Evolutionary conservation across 1,284 basidiomycete genomes (phyloP), one percentile per base, ranked within the genome.

Genomic region (Albatrellus sp.): DNA sequence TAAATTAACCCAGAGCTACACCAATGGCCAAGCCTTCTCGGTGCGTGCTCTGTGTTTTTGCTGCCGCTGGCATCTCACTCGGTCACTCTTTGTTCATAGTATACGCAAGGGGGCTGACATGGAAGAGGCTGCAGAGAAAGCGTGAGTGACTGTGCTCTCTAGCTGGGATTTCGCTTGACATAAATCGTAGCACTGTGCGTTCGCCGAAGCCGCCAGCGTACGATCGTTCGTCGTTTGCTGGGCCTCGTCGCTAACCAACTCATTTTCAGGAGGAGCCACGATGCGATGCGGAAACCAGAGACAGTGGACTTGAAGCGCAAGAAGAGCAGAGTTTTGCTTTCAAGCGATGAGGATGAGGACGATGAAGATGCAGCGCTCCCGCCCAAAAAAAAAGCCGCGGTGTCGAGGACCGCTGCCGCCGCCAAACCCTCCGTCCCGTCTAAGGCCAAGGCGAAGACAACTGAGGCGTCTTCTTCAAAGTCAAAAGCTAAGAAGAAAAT

Each of bases 331-430:
- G 47, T 56, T 0, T 35, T 64, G 0, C 46, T 60, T 1, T 61
- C 58, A 0, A 62, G 60, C 49, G 62, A 64, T 37, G 60, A n/a
- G n/a, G n/a, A 63, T 5, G 62, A 63, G 2, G 58, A 64, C 30
- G 60, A 62, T 8, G 60, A 61, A 1, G 57, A 62, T 14, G 54
- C 54, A 2, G 46, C 30, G 5, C 43, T 53, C 2, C 66, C 67
- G 5, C 64, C 68, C 0, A 68, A 63, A 57, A 73, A 73, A 60
- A 72, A 70, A 50, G 42, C 54, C 13, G 59, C 60, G 2, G 48
- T 63, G 2, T 48, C 52, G 1, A 46, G 63, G 1, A 51, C 64
- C 1, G 64, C 60, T 48, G 20, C 42, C 11, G 41, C 57, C 9
- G 52, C 55, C 1, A 31, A 49, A 7, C 52, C 54, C 29, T 32